Conservation (phyloP, 179 eudicot genomes). For the Heliamphora pulchella region DNA sequence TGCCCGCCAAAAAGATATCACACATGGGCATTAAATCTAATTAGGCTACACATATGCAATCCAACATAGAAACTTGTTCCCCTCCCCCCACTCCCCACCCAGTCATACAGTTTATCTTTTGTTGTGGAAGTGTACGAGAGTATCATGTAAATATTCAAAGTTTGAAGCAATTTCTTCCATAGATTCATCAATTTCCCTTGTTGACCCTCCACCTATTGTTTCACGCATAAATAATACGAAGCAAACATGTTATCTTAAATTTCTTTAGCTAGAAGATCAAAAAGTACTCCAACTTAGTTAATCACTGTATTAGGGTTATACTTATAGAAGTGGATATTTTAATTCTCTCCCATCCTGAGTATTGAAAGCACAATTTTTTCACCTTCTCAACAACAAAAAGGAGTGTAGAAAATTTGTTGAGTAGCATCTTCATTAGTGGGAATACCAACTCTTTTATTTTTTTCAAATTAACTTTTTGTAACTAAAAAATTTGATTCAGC, state of each 20-base stretch:
- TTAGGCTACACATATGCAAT: background rate
- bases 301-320: background rate
- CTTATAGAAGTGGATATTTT: background rate
- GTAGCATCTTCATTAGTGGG: background rate
- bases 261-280: background rate
- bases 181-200: background rate
- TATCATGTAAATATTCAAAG: background rate
- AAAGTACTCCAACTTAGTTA: background rate
- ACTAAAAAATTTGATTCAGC: background rate
- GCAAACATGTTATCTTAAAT: background rate
- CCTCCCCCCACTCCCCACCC: background rate
- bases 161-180: background rate
- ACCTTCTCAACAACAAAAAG: background rate
- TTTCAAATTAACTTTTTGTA: no score
- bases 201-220: background rate
- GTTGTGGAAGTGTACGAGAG: background rate
- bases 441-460: background rate
- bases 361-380: background rate
- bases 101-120: no score
- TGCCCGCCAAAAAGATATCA: background rate
- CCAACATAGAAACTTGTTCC: background rate
- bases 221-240: background rate
- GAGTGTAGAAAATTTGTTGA: background rate
- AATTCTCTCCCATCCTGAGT: background rate
- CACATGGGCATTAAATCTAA: background rate